phyloP scores from a whole-genome alignment of 148 eudicot genomes.

The Pharnaceum exiguum region DNA sequence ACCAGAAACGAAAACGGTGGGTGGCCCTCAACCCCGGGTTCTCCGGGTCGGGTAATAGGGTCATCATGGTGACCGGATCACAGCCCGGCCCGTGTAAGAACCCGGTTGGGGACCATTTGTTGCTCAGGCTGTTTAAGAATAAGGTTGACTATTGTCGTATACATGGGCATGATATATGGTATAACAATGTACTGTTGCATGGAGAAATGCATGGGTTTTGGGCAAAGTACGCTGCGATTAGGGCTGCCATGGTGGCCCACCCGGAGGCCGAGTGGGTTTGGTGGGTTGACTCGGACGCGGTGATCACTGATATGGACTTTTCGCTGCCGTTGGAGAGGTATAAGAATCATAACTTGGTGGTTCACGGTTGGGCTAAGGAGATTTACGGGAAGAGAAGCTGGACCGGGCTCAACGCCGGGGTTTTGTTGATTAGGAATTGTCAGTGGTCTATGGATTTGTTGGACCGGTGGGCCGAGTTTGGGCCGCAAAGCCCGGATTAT shows the following conservation, averaged over 20 bases:
- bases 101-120: slow-evolving; percentile 65
- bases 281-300: slow-evolving; percentile 98
- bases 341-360: slow-evolving; percentile 48
- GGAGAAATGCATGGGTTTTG: slow-evolving; percentile 60
- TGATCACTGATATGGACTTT: slow-evolving; percentile 88
- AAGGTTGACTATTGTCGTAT: slow-evolving; percentile 90
- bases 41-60: slow-evolving; percentile 26
- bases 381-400: slow-evolving; percentile 61
- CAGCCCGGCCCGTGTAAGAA: slow-evolving; percentile 70
- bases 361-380: slow-evolving; percentile 64
- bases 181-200: slow-evolving; percentile 66
- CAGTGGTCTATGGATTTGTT: slow-evolving; percentile 88
- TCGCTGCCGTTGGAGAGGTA: slow-evolving; percentile 58
- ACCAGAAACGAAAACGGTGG: slow-evolving; percentile 65
- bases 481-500: slow-evolving; percentile 60
- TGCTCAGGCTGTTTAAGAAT: slow-evolving; percentile 68
- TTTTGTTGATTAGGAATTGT: slow-evolving; percentile 74
- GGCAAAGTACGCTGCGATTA: slow-evolving; percentile 74
- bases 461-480: slow-evolving; percentile 70
- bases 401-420: slow-evolving; percentile 85
- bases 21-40: slow-evolving; percentile 41
- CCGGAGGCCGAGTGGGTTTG: slow-evolving; percentile 97
- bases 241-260: slow-evolving; percentile 93
- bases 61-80: slow-evolving; percentile 69
- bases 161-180: slow-evolving; percentile 75